These are phyloP conservation scores for Parasitella parasitica DNA, from an alignment of 371 early-diverging fungal species.

Conservation along the genomic window DNA sequence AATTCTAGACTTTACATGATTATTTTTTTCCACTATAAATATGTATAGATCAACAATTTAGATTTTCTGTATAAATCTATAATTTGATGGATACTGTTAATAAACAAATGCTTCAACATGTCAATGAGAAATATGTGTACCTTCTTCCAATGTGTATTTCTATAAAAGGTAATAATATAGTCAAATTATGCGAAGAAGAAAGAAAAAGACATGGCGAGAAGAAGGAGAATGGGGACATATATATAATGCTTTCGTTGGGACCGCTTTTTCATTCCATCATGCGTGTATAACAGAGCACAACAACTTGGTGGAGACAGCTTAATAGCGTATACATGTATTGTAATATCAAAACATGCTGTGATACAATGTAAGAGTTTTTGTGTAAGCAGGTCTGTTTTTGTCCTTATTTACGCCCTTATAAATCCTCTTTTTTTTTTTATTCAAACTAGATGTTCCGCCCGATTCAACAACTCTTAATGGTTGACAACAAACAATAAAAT, in stretches of 20 bases:
- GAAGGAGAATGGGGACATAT: background rate
- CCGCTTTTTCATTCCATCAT: background rate
- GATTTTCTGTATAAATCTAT: background rate
- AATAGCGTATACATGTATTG: background rate
- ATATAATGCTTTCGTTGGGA: background rate
- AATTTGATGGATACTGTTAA: background rate
- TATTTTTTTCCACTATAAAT: too few relatives aligned
- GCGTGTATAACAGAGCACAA: background rate
- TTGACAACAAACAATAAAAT: slow-evolving; percentile 1
- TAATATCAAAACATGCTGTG: background rate
- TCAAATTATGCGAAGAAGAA: background rate
- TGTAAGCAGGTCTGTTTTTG: background rate
- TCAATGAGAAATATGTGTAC: background rate
- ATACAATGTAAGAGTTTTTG: background rate
- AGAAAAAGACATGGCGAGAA: background rate
- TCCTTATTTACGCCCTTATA: background rate
- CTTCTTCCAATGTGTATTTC: background rate
- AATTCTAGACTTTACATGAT: background rate
- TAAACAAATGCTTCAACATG: background rate
- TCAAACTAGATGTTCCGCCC: background rate
- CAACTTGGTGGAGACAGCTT: background rate
- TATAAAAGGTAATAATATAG: background rate
- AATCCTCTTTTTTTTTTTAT: background rate
- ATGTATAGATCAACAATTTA: too few relatives aligned
- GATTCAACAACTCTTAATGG: background rate